Evolutionary conservation across 306 rosid species (phyloP).

Genomic region (Leucaena leucocephala): DNA sequence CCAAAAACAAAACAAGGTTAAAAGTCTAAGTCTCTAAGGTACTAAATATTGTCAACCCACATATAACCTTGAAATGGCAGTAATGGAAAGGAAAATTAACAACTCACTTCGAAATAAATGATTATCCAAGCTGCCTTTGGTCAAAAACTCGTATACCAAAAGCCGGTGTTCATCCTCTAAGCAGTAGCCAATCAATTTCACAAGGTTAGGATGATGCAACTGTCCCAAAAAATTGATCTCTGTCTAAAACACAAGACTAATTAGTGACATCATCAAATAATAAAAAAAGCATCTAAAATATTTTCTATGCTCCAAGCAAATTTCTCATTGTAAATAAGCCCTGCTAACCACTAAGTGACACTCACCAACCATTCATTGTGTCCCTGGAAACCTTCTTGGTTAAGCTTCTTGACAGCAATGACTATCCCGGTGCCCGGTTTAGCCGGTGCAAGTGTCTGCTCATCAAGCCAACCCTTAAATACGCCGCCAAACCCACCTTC

Average conservation of each 20-base stretch:
- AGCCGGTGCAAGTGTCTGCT: conserved; percentile 66
- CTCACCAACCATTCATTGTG: conserved; percentile 99
- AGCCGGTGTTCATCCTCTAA: conserved; percentile 94
- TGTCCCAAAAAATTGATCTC: conserved; percentile 94
- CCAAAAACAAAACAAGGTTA: conserved; percentile 24
- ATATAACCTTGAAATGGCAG: conserved; percentile 26
- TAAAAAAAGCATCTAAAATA: conserved; percentile 15
- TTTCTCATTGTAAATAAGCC: conserved; percentile 10
- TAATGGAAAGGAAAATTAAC: conserved; percentile 13
- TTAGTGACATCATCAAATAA: conserved; percentile 24
- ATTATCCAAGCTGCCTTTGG: conserved; percentile 91
- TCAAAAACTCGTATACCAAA: conserved; percentile 88
- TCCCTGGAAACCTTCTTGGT: conserved; percentile 95
- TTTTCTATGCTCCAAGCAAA: conserved; percentile 20
- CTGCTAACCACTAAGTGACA: conserved; percentile 32
- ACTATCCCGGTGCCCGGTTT: conserved; percentile 87
- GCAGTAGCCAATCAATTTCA: conserved; percentile 91
- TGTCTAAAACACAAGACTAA: conserved; percentile 56
- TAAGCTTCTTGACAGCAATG: conserved; percentile 93
- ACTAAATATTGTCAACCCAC: conserved; percentile 2
- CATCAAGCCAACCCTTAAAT: conserved; percentile 96
- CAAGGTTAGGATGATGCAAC: conserved; percentile 91
- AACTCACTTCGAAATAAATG: conserved; percentile 93
- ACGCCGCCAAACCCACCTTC: conserved; percentile 98
- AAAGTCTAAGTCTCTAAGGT: conserved; percentile 13